phyloP scores from a whole-genome alignment of 106 monocot species.

The Phalaenopsis equestris region DNA sequence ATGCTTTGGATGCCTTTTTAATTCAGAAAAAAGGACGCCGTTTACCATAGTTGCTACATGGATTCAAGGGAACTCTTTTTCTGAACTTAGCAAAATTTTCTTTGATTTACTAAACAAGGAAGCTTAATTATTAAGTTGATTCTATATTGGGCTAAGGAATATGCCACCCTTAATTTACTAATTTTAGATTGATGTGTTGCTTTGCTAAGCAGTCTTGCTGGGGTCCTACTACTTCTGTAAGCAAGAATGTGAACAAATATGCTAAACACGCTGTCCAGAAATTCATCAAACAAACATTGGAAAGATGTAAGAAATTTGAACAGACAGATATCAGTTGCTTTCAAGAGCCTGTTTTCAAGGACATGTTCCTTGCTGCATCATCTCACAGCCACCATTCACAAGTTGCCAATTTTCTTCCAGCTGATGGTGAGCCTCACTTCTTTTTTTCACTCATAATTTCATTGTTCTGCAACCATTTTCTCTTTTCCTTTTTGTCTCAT shows the following conservation, averaged over 20 bases:
- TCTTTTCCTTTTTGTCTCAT: neutral
- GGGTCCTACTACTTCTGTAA: slow-evolving; percentile 29
- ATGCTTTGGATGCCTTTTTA: neutral
- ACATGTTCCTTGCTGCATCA: slow-evolving; percentile 27
- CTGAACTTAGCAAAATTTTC: neutral
- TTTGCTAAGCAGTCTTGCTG: slow-evolving; percentile 22
- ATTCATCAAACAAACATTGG: slow-evolving; percentile 42
- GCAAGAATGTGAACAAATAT: slow-evolving; percentile 36
- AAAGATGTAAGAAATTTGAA: slow-evolving; percentile 38
- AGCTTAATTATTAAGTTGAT: neutral
- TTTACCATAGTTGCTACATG: neutral
- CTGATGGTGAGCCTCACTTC: slow-evolving; percentile 8
- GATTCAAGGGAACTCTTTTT: neutral
- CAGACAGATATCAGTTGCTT: slow-evolving; percentile 40
- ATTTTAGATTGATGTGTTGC: neutral
- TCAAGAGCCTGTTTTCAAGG: slow-evolving; percentile 36
- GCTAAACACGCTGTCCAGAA: slow-evolving; percentile 30
- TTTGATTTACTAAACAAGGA: neutral
- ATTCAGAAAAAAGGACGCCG: neutral
- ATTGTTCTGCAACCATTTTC: neutral
- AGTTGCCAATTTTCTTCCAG: neutral
- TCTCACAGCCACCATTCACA: slow-evolving; percentile 18
- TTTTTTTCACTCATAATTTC: neutral
- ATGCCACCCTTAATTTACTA: neutral
- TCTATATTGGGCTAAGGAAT: neutral